Evolutionary conservation across 2,329 filamentous ascomycete genomes (phyloP).

Genomic region (Diaporthe sp.): DNA sequence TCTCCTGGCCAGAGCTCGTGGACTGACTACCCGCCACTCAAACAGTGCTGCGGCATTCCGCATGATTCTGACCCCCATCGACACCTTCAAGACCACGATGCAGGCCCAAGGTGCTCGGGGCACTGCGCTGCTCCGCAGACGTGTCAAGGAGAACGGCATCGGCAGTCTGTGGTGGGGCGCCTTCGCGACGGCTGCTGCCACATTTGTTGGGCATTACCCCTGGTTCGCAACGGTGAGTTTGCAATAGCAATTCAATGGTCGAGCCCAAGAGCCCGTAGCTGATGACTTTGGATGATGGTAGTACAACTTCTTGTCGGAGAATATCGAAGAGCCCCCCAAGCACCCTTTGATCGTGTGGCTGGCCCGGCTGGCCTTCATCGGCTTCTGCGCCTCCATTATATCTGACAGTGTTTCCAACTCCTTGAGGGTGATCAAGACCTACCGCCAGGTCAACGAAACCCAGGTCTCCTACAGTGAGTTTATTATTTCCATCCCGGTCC

Average conservation of each 20-base stretch:
- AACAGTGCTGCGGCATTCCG: slow-evolving; percentile 60
- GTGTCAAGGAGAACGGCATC: slow-evolving; percentile 59
- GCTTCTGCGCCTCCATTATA: slow-evolving; percentile 60
- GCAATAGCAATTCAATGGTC: too few relatives aligned
- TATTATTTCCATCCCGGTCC: accelerated
- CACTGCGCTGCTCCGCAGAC: slow-evolving; percentile 57
- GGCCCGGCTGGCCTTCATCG: slow-evolving; percentile 58
- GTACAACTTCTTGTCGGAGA: slow-evolving; percentile 60
- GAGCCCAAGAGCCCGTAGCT: background rate
- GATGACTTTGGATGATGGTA: slow-evolving; percentile 41
- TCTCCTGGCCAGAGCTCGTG: accelerated
- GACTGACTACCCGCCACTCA: background rate
- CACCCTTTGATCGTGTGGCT: slow-evolving; percentile 58
- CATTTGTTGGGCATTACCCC: slow-evolving; percentile 64
- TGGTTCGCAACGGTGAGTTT: slow-evolving; percentile 62
- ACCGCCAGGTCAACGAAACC: slow-evolving; percentile 63
- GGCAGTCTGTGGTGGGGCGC: slow-evolving; percentile 66
- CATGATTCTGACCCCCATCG: slow-evolving; percentile 63
- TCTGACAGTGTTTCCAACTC: slow-evolving; percentile 64
- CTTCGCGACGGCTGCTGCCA: slow-evolving; percentile 62
- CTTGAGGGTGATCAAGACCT: slow-evolving; percentile 62
- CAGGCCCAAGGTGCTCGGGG: slow-evolving; percentile 62
- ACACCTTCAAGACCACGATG: slow-evolving; percentile 65
- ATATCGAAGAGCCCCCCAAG: slow-evolving; percentile 56
- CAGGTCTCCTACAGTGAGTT: slow-evolving; percentile 60